Base-by-base conservation (phyloP, 2,329 filamentous ascomycete genomes). In the Colletotrichum cordylinicola region DNA sequence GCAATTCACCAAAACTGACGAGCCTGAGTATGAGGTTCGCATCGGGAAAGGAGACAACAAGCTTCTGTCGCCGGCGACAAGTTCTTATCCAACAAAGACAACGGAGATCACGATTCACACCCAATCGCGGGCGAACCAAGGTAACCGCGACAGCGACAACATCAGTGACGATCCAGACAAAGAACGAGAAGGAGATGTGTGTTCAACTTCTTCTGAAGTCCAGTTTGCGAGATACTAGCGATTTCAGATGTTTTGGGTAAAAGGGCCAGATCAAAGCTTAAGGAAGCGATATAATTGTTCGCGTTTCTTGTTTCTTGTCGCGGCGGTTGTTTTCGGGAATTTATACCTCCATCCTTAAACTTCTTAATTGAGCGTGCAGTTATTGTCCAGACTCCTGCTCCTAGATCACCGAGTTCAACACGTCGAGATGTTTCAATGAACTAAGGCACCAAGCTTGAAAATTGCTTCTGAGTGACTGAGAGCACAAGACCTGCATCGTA, bases 221-320 rank as follows among this genome's bases (percentile, higher is more conserved):
- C 58, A 61, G 18, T 61, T 61, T 31, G 58, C 58, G 58, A 61
- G 29, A 16, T 83, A 61, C 3, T 61, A 61, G 58, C 18, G 16
- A 15, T 16, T 24, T 21, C 8, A 2, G 29, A 29, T 16, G 0
- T 29, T 10, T 16, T 16, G 24, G 4, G 21, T 27, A 5, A 27
- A 8, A 56, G 1, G 13, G 9, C 0, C 55, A 29, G 10, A 29
- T 18, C 55, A 18, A 15, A 27, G 24, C 12, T 10, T 9, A 4
- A 56, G 27, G 10, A 12, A 3, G 8, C 55, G 21, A 18, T 16
- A 3, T 18, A 58, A 58, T 16, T 10, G 6, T 27, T 16, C 6
- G 6, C 16, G 27, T 56, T 27, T 24, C 6, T 16, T 16, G 1
- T 1, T n/a, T 18, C 16, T 58, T 4, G 9, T 58, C 7, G 3